These are phyloP conservation scores for Paralagenidium karlingii DNA, from an alignment of 352 stramenopile genomes.

Conservation along the genomic window DNA sequence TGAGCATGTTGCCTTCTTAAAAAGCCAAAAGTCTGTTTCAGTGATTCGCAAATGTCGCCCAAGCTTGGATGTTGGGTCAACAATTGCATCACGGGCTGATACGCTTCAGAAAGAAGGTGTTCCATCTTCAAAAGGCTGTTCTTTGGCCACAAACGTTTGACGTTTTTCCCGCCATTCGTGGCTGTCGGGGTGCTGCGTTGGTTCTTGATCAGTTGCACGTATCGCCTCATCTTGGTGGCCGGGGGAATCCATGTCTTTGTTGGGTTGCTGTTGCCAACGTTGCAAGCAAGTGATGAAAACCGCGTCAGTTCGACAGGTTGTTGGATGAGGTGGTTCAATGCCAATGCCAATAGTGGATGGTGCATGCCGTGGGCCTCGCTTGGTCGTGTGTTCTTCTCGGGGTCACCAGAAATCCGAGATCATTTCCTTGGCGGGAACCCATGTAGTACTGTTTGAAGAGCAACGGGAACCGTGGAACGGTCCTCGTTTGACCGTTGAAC, in stretches of 20 bases:
- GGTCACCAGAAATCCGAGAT: too few relatives aligned
- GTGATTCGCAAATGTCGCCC: constrained; percentile 82
- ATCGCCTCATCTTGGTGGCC: constrained; percentile 82
- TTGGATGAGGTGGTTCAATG: too few relatives aligned
- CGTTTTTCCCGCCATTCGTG: constrained; percentile 9
- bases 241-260: too few relatives aligned
- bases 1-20: constrained; percentile 78
- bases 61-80: constrained; percentile 36
- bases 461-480: too few relatives aligned
- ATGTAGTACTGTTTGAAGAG: too few relatives aligned
- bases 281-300: too few relatives aligned
- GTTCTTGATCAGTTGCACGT: constrained; percentile 80
- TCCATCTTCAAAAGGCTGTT: constrained; percentile 69
- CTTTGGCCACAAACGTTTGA: constrained; percentile 15
- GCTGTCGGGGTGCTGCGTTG: constrained; percentile 40
- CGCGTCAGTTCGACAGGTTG: too few relatives aligned
- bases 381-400: too few relatives aligned
- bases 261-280: constrained; percentile 48
- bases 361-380: too few relatives aligned
- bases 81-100: constrained; percentile 44
- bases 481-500: too few relatives aligned
- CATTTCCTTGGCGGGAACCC: too few relatives aligned
- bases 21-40: constrained; percentile 95
- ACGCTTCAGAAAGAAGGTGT: constrained; percentile 31
- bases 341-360: too few relatives aligned